Percentiles rank a stretch among this genome's conserved stretches.
Evolutionary conservation across 1,284 basidiomycete species (phyloP).

Genomic region (Neonothopanus nambi): DNA sequence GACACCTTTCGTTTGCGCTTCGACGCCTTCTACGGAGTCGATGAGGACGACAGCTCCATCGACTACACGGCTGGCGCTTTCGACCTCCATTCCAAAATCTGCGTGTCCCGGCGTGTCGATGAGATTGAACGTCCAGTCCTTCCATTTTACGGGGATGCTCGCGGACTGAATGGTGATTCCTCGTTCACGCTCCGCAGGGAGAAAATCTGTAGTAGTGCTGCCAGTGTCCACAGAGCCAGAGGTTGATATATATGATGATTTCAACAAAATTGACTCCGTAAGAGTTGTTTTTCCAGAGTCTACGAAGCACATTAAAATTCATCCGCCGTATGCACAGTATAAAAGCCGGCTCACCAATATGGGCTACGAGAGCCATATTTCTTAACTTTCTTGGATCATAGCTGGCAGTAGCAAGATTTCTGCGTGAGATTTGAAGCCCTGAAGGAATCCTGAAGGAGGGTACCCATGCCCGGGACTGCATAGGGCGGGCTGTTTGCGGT

Average conservation of each 20-base stretch:
- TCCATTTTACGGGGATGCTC: conserved; percentile 90
- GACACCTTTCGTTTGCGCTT: conserved; percentile 87
- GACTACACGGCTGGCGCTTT: conserved; percentile 86
- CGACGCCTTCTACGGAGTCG: conserved; percentile 90
- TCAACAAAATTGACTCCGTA: conserved; percentile 83
- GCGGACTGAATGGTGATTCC: conserved; percentile 93
- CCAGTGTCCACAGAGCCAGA: conserved; percentile 87
- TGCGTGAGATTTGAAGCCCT: conserved; percentile 26
- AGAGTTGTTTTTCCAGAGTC: conserved; percentile 92
- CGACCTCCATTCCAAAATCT: conserved; percentile 94
- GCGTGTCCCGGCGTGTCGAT: conserved; percentile 92
- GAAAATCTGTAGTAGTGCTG: conserved; percentile 88
- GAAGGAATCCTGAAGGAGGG: conserved; percentile 18
- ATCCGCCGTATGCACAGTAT: conserved; percentile 1
- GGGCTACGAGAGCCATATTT: conserved; percentile 82
- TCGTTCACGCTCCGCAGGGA: conserved; percentile 85
- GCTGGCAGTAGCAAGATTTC: conserved; percentile 23
- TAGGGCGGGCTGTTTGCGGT: background rate
- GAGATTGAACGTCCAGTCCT: conserved; percentile 79
- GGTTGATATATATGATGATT: conserved; percentile 70
- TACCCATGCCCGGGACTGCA: conserved; percentile 24
- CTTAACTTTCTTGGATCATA: conserved; percentile 53
- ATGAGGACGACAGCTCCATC: conserved; percentile 88
- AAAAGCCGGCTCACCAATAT: conserved; percentile 61
- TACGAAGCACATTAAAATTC: conserved; percentile 27